Percentiles rank a stretch among this genome's conserved stretches.
Conservation (phyloP, 345 rosid species). For the Euphorbia lathyris region DNA sequence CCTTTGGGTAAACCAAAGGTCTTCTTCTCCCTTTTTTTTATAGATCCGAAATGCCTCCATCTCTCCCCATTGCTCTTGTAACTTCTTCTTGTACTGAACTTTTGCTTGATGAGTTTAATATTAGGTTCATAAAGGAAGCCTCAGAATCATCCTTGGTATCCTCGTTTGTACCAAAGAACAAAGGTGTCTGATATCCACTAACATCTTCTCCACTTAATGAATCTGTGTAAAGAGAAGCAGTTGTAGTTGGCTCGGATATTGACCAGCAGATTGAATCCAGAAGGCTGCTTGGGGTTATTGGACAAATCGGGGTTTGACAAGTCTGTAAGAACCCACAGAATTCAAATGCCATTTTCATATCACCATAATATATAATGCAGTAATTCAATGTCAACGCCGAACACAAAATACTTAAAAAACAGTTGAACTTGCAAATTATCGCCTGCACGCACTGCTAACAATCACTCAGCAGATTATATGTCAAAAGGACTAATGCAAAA, state of each 20-base stretch:
- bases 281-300: constrained; percentile 73
- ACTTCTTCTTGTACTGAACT: too few species aligned
- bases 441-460: not conserved
- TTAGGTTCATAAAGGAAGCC: constrained; percentile 71
- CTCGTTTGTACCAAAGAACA: constrained; percentile 50
- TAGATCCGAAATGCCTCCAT: too few species aligned
- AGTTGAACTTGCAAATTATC: not conserved
- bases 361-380: too few species aligned
- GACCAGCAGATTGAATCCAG: constrained; percentile 95
- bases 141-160: constrained; percentile 59
- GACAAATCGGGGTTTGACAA: constrained; percentile 80
- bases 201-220: constrained; percentile 48
- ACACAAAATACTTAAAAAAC: too few species aligned
- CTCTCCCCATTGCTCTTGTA: too few species aligned
- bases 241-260: constrained; percentile 76
- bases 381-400: not conserved
- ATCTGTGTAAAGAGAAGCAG: constrained; percentile 69
- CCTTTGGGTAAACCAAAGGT: too few species aligned
- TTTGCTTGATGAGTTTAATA: too few species aligned
- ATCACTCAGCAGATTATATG: not conserved
- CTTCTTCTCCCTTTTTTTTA: too few species aligned
- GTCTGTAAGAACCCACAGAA: constrained; percentile 49
- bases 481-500: not conserved
- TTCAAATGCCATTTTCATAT: constrained; percentile 6
- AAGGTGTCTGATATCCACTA: constrained; percentile 44